These are phyloP conservation scores for Galerina sulciceps DNA, from an alignment of 768 basidiomycete genomes.

Conservation along the genomic window DNA sequence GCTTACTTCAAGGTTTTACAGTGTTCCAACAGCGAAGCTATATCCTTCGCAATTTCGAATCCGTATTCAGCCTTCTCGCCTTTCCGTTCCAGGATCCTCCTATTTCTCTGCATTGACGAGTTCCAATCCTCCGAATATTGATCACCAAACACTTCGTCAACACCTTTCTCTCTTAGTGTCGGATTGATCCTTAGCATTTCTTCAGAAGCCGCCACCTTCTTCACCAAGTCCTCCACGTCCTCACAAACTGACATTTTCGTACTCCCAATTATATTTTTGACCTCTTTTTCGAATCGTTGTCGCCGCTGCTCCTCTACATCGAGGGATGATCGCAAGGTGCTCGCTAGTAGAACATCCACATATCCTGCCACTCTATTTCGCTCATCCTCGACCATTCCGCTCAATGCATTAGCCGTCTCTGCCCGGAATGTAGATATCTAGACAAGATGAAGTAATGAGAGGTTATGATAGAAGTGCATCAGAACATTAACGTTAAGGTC, in stretches of 20 bases:
- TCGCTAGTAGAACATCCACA: slow-evolving; percentile 25
- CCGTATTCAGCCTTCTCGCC: slow-evolving; percentile 19
- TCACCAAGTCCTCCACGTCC: slow-evolving; percentile 2
- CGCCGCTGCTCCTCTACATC: not conserved
- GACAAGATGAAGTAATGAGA: not conserved
- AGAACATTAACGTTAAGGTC: not conserved
- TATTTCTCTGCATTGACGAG: slow-evolving; percentile 6
- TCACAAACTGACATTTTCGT: not conserved
- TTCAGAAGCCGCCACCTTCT: not conserved
- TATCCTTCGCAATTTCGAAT: slow-evolving; percentile 19
- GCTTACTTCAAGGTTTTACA: slow-evolving; percentile 14
- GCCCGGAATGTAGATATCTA: slow-evolving; percentile 29
- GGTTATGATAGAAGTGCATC: not conserved
- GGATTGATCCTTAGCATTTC: not conserved
- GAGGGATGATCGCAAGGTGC: slow-evolving; percentile 5
- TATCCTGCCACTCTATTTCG: slow-evolving; percentile 22
- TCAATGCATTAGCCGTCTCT: slow-evolving; percentile 24
- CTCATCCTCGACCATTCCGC: slow-evolving; percentile 22
- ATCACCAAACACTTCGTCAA: not conserved
- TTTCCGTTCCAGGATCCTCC: slow-evolving; percentile 21
- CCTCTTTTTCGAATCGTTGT: slow-evolving; percentile 9
- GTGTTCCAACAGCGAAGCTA: slow-evolving; percentile 15
- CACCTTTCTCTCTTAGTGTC: not conserved
- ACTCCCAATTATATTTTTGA: slow-evolving; percentile 9
- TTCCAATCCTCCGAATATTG: not conserved